A percentile compares a stretch with the other conserved stretches of the same genome.
Evolutionary conservation across 1,284 basidiomycete species (phyloP).

Genomic region (Sporisorium exsertum): DNA sequence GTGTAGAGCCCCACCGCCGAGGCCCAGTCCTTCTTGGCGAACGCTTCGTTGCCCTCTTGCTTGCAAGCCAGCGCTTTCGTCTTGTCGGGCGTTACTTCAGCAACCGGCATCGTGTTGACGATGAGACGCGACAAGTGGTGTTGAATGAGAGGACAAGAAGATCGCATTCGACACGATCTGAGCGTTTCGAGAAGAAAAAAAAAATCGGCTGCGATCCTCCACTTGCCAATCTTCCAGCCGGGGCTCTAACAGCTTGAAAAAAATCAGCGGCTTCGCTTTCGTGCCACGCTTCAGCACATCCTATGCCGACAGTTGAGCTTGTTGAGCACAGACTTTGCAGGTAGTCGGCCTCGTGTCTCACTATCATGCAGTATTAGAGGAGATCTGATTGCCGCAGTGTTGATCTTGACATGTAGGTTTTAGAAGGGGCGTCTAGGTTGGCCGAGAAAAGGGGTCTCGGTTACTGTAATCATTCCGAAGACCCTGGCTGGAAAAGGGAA

Average conservation of each 20-base stretch:
- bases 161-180: slow-evolving; percentile 1
- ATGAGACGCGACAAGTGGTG: not conserved
- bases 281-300: no score
- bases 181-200: no score
- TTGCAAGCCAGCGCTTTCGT: slow-evolving; percentile 21
- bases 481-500: not conserved
- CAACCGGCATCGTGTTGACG: not conserved
- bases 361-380: no score
- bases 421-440: not conserved
- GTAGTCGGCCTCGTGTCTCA: not conserved
- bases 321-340: not conserved
- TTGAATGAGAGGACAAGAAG: not conserved
- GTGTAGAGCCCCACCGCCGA: slow-evolving; percentile 35
- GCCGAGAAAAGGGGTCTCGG: slow-evolving; percentile 2
- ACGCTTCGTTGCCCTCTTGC: slow-evolving; percentile 37
- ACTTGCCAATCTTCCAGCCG: slow-evolving; percentile 4
- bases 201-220: slow-evolving; percentile 1
- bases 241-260: slow-evolving; percentile 2
- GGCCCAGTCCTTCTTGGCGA: slow-evolving; percentile 28
- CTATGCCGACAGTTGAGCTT: no score
- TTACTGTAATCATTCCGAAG: not conserved
- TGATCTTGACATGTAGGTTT: not conserved
- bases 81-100: slow-evolving; percentile 7
- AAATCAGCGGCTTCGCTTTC: not conserved
- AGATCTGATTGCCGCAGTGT: not conserved